These are phyloP conservation scores for Rhytidiadelphus loreus DNA, from an alignment of 225 moss, liverwort and hornwort species.

Conservation along the genomic window DNA sequence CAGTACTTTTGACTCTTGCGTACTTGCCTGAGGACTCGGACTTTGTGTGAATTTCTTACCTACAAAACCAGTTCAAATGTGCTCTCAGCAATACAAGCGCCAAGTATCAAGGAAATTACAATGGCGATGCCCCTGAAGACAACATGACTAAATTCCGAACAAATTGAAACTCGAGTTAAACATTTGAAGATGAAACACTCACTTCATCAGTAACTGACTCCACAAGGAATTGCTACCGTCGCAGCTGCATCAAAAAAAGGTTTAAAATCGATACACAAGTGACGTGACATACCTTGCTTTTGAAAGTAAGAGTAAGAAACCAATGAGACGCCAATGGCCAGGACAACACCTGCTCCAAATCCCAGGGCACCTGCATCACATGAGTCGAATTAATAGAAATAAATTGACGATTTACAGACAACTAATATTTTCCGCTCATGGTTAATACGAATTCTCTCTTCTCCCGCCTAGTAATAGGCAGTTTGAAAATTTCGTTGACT, in stretches of 20 bases:
- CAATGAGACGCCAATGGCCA: constrained; percentile 61
- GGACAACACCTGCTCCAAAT: constrained; percentile 66
- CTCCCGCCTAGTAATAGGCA: not conserved
- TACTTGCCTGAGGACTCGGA: constrained; percentile 7
- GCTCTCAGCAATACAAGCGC: not conserved
- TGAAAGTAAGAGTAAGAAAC: constrained; percentile 55
- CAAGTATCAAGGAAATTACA: not conserved
- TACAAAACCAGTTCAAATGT: constrained; percentile 2
- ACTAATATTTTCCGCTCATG: not conserved
- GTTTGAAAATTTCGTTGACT: not conserved
- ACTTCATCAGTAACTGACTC: not conserved
- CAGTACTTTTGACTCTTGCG: constrained; percentile 7
- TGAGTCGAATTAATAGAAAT: not conserved
- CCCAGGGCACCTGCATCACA: constrained; percentile 45
- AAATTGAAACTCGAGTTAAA: not conserved
- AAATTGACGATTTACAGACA: not conserved
- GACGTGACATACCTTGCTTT: constrained; percentile 49
- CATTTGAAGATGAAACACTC: not conserved
- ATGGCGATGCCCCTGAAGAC: not conserved
- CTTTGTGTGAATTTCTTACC: constrained; percentile 22
- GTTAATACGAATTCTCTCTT: not conserved
- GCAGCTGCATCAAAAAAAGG: not conserved
- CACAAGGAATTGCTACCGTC: not conserved
- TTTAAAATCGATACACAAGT: not conserved
- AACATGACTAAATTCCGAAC: not conserved